Base-by-base conservation (phyloP, 306 rosid species). In the Gleditsia sinensis region DNA sequence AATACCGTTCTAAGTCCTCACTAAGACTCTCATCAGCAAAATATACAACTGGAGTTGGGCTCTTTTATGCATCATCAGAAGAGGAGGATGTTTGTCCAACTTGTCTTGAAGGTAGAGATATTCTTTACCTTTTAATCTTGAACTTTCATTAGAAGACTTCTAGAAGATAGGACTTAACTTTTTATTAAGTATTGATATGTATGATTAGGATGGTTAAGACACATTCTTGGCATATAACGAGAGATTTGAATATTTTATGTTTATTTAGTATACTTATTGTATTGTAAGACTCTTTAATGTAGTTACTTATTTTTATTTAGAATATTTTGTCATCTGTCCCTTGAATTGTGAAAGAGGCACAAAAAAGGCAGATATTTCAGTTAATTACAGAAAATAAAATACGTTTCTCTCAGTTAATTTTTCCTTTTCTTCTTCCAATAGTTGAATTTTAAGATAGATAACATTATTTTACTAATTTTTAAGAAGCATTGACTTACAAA, bases 51-150 rank as follows among this genome's bases (percentile, higher is more conserved):
- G 91, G 79, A 72, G 78, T 68, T 50, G 92, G 69, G 33, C 71
- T 82, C 14, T 50, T 83, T 39, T 86, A 88, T 80, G 54, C 87
- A 53, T 84, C 97, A 42, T 77, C 95, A 4, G 99, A 95, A 77
- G 99, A 95, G 7, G 99, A 95, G 86, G 99, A 92, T 81, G 88
- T 83, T 23, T 95, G 99, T 78, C 99, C 99, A 45, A 95, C 99
- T 14, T 95, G 99, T 81, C 99, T 95, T 75, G 99, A 95, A 88
- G 99, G 99, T 95, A 62, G 28, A 51, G 0, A 27, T 58, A 21
- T 11, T 46, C 16, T 56, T 14, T 43, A 33, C 37, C 24, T 7
- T 55, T 40, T 57, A 68, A 37, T 45, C 58, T 43, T 8, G 3
- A 17, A 65, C 72, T 42, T 74, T 78, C 71, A 37, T 42, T 48